Conservation (phyloP, 306 rosid genomes). For the Cicer yamashitae region DNA sequence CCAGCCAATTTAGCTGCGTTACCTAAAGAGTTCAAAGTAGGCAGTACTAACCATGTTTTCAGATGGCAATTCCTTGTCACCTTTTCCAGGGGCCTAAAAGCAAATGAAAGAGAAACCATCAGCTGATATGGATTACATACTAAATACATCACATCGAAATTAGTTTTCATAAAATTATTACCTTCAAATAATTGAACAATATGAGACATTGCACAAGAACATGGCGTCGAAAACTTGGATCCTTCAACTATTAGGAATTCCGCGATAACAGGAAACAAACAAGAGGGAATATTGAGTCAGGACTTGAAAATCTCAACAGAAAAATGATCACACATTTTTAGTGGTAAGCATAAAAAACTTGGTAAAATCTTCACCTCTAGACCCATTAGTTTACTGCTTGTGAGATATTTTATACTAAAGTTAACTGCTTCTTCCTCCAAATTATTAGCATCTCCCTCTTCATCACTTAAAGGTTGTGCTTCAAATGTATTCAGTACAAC, state of each 20-base stretch:
- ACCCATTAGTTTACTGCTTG: constrained; percentile 49
- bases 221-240: constrained; percentile 94
- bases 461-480: constrained; percentile 95
- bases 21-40: background rate
- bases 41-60: no score
- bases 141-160: background rate
- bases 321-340: constrained; percentile 4
- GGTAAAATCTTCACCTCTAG: constrained; percentile 67
- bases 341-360: constrained; percentile 30
- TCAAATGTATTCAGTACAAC: constrained; percentile 87
- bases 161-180: constrained; percentile 43
- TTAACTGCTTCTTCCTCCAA: constrained; percentile 86
- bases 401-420: constrained; percentile 97
- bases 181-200: constrained; percentile 92
- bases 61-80: no score
- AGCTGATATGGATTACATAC: background rate
- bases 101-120: no score
- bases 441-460: constrained; percentile 89
- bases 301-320: background rate
- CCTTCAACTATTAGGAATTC: constrained; percentile 69
- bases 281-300: constrained; percentile 22
- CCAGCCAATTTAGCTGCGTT: constrained; percentile 11
- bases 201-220: constrained; percentile 96
- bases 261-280: constrained; percentile 20
- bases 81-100: no score